Base-by-base conservation (phyloP, 225 moss, liverwort and hornwort genomes). In the Thuidium tamariscinum region DNA sequence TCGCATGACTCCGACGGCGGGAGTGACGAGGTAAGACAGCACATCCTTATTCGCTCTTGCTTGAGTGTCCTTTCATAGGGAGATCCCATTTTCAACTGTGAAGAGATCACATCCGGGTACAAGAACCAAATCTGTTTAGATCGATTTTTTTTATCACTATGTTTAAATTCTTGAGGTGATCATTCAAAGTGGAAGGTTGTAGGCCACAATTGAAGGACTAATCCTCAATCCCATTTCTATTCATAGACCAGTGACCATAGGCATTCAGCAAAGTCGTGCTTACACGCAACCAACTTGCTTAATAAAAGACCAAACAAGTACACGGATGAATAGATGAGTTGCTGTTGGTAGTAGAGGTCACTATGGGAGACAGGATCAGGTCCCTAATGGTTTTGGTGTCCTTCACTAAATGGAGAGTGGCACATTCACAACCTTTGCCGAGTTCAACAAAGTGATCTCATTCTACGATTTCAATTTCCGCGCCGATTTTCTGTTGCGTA, bases 1-100 rank as follows among this genome's bases (percentile, higher is more conserved):
- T 80, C 26, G 14, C 51, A 82, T 20, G 89, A 90, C 49, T 72
- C 86, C 25, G 85, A 67, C 26, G 86, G 46, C 19, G 39, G 5
- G 21, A 72, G 66, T 54, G 86, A 62, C 34, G 89, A 91, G 95
- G 95, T 95, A 86, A 71, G 22, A 13, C 77, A 29, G 21, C 32
- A 32, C 30, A 32, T 82, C 32, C 56, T 70, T 51, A 32, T 82
- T 51, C 25, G 32, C 37, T 42, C 22, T 56, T 39, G 42, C 30
- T 56, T 42, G 30, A 55, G 30, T 56, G 27, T 39, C 9, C 67
- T 52, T 82, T 9, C 67, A 52, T 71, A n/a, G 42, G n/a, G 11
- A 71, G 71, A 56, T 71, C 11, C 15, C 11, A 8, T 44, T 2
- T 16, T 21, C 69, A 41, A 21, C 21, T 30, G 15, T 32, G 56